Percentiles rank a stretch among this genome's conserved stretches.
phyloP scores from a whole-genome alignment of 2,329 filamentous ascomycete species.

The Amesomyces nigricolor region DNA sequence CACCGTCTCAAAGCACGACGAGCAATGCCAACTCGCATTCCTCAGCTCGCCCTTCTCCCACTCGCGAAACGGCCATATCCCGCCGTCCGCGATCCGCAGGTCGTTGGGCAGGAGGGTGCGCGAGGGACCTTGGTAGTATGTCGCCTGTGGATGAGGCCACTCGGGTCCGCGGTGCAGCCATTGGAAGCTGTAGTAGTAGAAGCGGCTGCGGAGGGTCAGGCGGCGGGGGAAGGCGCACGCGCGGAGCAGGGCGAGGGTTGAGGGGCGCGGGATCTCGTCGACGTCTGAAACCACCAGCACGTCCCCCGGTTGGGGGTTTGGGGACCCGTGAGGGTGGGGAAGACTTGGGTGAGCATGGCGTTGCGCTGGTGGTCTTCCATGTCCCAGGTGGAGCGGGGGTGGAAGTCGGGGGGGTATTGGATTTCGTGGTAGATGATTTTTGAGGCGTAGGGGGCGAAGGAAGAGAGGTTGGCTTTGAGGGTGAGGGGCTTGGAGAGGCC shows the following conservation, averaged over 20 bases:
- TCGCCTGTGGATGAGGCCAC: conserved; percentile 57
- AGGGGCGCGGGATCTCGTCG: conserved; percentile 53
- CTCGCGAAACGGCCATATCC: conserved; percentile 34
- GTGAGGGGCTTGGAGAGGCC: conserved; percentile 49
- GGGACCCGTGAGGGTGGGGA: conserved; percentile 41
- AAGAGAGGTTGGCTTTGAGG: conserved; percentile 47
- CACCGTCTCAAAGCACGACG: conserved; percentile 53
- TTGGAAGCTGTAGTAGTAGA: conserved; percentile 56
- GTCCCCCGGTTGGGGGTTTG: conserved; percentile 44
- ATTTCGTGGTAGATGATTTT: conserved; percentile 58
- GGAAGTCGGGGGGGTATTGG: conserved; percentile 38
- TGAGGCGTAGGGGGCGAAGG: conserved; percentile 47
- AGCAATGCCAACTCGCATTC: conserved; percentile 58
- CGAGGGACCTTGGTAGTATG: conserved; percentile 43
- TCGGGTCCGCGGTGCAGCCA: conserved; percentile 37
- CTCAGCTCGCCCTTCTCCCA: conserved; percentile 41
- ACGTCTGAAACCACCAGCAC: conserved; percentile 56
- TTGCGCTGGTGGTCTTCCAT: conserved; percentile 51
- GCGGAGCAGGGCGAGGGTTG: conserved; percentile 43
- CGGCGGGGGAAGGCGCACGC: conserved; percentile 48
- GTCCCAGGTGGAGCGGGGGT: conserved; percentile 40
- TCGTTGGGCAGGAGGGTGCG: conserved; percentile 49
- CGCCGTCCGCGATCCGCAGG: conserved; percentile 45
- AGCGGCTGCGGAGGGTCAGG: conserved; percentile 45
- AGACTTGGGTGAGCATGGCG: conserved; percentile 52